Percentiles rank a stretch among this genome's conserved stretches.
Evolutionary conservation across 176 grass and related monocot genomes (phyloP).

Genomic region (Paspalum notatum): DNA sequence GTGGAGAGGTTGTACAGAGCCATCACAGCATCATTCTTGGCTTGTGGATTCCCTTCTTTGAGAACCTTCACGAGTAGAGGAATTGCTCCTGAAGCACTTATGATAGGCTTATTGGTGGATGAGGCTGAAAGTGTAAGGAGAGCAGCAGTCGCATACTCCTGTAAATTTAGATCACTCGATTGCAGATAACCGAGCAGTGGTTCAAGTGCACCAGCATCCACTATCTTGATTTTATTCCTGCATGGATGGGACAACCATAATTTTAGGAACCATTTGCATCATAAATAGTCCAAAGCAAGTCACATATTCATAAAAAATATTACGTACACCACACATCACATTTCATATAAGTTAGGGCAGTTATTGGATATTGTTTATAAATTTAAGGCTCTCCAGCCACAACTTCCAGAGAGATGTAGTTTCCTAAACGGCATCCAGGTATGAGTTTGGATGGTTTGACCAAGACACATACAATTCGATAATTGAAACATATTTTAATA

Average conservation of each 20-base stretch:
- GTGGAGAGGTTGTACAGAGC: conserved; percentile 94
- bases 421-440: not conserved
- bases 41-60: conserved; percentile 74
- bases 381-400: conserved; percentile 34
- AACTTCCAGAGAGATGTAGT: not conserved
- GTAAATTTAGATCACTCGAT: conserved; percentile 67
- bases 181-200: conserved; percentile 71
- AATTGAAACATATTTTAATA: not conserved
- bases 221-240: conserved; percentile 93
- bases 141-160: conserved; percentile 86
- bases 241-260: conserved; percentile 25
- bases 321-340: not conserved
- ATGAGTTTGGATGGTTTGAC: not conserved
- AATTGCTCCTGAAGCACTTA: conserved; percentile 69
- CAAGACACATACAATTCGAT: not conserved
- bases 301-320: not conserved
- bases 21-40: conserved; percentile 75
- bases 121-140: conserved; percentile 92
- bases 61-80: conserved; percentile 81
- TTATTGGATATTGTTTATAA: conserved; percentile 31
- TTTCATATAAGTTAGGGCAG: conserved; percentile 18
- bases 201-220: conserved; percentile 70
- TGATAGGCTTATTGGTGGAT: conserved; percentile 63
- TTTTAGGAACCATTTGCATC: conserved; percentile 31
- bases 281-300: not conserved